Conservation (phyloP, 192 early-diverging fungal genomes). For the Mortierella hygrophila region DNA sequence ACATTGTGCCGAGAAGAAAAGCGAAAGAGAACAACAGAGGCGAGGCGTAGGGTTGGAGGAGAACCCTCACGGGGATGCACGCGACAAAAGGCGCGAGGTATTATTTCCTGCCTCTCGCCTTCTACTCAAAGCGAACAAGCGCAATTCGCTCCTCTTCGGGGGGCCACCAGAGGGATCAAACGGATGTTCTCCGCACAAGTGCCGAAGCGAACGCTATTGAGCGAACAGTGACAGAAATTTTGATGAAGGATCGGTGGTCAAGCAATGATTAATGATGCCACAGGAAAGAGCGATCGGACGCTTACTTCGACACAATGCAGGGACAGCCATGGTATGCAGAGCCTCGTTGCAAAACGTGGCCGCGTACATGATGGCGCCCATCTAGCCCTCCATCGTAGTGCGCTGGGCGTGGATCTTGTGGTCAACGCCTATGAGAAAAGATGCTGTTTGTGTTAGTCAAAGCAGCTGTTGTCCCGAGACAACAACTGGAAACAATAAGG, state of each 20-base stretch:
- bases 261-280: background rate
- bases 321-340: slow-evolving; percentile 3
- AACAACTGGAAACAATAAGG: background rate
- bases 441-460: background rate
- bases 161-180: background rate
- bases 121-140: background rate
- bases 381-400: slow-evolving; percentile 15
- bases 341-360: slow-evolving; percentile 15
- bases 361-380: slow-evolving; percentile 14
- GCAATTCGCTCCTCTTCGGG: background rate
- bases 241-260: background rate
- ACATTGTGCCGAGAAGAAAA: no score
- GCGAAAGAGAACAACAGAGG: no score
- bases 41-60: no score
- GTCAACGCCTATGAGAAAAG: background rate
- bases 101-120: background rate
- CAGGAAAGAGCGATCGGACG: background rate
- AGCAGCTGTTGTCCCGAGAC: no score
- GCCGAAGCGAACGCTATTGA: slow-evolving; percentile 16
- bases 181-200: background rate
- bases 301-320: slow-evolving; percentile 13
- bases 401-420: slow-evolving; percentile 1
- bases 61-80: no score
- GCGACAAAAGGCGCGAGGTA: background rate
- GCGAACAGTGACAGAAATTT: background rate